A percentile compares a stretch with the other conserved stretches of the same genome.
Evolutionary conservation across 768 basidiomycete genomes (phyloP).

Genomic region (Boletus vinaceobasis): DNA sequence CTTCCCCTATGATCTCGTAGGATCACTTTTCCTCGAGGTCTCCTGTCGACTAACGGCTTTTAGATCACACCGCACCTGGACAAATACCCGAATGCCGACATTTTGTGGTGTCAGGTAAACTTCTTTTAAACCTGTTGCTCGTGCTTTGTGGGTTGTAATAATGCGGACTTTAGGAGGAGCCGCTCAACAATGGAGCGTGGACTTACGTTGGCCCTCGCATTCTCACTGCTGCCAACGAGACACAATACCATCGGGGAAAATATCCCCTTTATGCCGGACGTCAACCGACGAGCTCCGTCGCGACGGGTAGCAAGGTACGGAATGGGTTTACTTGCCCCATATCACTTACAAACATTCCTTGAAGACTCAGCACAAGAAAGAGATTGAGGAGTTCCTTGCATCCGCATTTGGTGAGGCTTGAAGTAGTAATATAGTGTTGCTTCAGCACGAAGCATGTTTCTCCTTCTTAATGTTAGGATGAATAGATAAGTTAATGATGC

Average conservation of each 20-base stretch:
- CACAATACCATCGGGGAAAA: constrained; percentile 86
- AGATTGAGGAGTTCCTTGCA: constrained; percentile 73
- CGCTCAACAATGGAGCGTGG: constrained; percentile 97
- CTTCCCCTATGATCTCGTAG: constrained; percentile 92
- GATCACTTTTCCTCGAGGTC: constrained; percentile 22
- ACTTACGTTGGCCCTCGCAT: constrained; percentile 92
- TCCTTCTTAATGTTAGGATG: not conserved
- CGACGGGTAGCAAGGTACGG: constrained; percentile 84
- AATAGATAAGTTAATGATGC: constrained; percentile 9
- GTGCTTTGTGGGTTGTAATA: not conserved
- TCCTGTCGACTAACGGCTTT: constrained; percentile 6
- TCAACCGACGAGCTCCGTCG: constrained; percentile 87
- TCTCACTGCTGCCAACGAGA: constrained; percentile 88
- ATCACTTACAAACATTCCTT: not conserved
- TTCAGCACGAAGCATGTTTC: not conserved
- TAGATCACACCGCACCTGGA: constrained; percentile 92
- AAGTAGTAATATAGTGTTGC: not conserved
- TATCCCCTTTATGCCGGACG: constrained; percentile 91
- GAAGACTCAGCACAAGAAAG: constrained; percentile 83
- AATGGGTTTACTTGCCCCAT: not conserved
- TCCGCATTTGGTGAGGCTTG: constrained; percentile 48
- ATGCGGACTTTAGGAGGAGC: constrained; percentile 65
- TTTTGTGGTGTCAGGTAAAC: constrained; percentile 85
- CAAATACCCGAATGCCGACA: constrained; percentile 91
- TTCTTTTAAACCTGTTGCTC: not conserved